Evolutionary conservation across 1,284 basidiomycete genomes (phyloP).

Genomic region (Austropuccinia psidii): DNA sequence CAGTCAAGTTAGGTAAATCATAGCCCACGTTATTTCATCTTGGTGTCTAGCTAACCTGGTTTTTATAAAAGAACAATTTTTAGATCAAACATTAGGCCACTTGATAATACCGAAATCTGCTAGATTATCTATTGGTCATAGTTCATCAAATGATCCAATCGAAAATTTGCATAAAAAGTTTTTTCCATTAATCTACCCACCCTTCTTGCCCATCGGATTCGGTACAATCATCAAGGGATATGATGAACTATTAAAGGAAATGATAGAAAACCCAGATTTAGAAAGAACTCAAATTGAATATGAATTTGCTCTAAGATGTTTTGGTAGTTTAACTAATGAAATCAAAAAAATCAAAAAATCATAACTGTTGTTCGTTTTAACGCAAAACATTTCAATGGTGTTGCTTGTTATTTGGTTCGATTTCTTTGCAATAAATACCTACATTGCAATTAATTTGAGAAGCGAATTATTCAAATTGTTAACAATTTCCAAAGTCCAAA

Average conservation of each 20-base stretch:
- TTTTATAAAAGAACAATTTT: neutral
- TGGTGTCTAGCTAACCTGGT: neutral
- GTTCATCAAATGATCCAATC: neutral
- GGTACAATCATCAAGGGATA: conserved; percentile 6
- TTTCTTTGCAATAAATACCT: too few species aligned
- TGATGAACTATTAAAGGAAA: neutral
- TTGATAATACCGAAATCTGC: neutral
- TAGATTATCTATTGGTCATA: neutral
- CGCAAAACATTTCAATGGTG: too few species aligned
- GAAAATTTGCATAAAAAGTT: conserved; percentile 5
- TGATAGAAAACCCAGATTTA: neutral
- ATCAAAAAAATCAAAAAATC: too few species aligned
- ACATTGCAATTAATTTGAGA: too few species aligned
- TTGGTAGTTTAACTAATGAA: too few species aligned
- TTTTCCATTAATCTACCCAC: conserved; percentile 9
- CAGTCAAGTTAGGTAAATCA: neutral
- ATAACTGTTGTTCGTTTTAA: too few species aligned
- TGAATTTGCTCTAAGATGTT: neutral
- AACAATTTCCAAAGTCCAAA: too few species aligned
- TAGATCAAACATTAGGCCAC: neutral
- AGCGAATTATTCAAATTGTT: too few species aligned
- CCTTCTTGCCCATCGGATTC: neutral
- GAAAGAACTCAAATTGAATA: neutral
- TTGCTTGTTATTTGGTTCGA: too few species aligned
- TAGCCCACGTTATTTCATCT: neutral